Base-by-base conservation (phyloP, 108 stramenopile genomes). In the Cyclotella cryptica region DNA sequence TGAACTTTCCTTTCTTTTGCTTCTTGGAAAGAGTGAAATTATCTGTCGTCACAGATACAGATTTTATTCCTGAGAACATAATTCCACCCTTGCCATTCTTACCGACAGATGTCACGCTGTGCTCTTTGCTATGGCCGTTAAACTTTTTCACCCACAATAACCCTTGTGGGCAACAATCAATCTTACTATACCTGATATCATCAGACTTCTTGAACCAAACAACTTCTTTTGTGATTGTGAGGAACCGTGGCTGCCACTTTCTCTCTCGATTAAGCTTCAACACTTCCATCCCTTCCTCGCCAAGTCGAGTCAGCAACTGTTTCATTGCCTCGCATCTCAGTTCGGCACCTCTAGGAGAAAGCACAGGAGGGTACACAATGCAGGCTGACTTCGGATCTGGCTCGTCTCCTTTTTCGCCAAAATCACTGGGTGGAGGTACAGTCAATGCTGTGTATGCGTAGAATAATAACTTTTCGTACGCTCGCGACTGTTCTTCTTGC, bases 181-280 rank as follows among this genome's bases (percentile, higher is more conserved):
- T 72, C 26, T 64, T 67, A 9, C 46, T 57, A 67, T 65, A 73
- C 43, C 76, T 58, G 10, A 49, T 69, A 28, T 82, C 76, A 47
- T 61, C 49, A 55, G 70, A 64, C 26, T 74, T 53, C 47, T 77
- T 78, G 54, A 84, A 79, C 53, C 80, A 60, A n/a, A 75, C 59
- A 35, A 83, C 74, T 67, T 93, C 93, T 58, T 83, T 89, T 21
- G 90, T 91, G 43, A 92, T 85, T 18, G 90, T 92, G 13, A 93
- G 84, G 73, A 84, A 84, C 51, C 90, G 77, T 35, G 79, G 57
- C 68, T 93, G 93, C 93, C 93, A 93, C 66, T 92, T 88, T 24
- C 86, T 89, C 63, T 90, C 86, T n/a, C 87, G 78, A 63, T 90
- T 90, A 28, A 92, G 80, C 72, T 93, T 93, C 77, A 93, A 75